Percentiles rank a stretch among this genome's conserved stretches.
Evolutionary conservation across 2,329 filamentous ascomycete genomes (phyloP).

Genomic region (Botryosphaeria dothidea): DNA sequence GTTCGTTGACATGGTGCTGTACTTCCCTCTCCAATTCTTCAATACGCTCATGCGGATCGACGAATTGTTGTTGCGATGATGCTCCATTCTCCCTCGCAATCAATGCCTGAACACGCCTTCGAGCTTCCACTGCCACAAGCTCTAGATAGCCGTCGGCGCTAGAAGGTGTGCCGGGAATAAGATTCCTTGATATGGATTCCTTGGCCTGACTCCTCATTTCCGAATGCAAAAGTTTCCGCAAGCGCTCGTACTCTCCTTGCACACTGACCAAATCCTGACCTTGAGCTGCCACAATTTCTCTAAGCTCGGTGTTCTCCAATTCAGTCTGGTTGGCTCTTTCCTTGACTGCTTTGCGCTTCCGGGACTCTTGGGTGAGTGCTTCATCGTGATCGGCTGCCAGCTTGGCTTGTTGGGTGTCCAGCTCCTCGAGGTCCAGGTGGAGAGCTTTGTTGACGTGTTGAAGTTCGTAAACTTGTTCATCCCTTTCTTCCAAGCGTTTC

Average conservation of each 20-base stretch:
- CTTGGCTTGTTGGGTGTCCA: constrained; percentile 29
- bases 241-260: constrained; percentile 41
- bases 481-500: not conserved
- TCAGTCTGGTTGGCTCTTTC: constrained; percentile 31
- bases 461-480: constrained; percentile 24
- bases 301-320: constrained; percentile 26
- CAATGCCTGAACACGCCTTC: constrained; percentile 30
- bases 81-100: constrained; percentile 23
- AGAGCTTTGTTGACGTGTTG: constrained; percentile 27
- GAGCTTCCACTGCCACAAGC: constrained; percentile 35
- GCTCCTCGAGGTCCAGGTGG: constrained; percentile 24
- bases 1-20: constrained; percentile 48
- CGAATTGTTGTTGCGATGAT: not conserved
- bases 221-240: constrained; percentile 41
- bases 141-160: constrained; percentile 37
- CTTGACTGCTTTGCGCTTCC: constrained; percentile 32
- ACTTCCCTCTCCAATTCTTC: constrained; percentile 41
- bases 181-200: constrained; percentile 31
- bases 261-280: constrained; percentile 30
- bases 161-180: constrained; percentile 25
- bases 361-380: constrained; percentile 27
- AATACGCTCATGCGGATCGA: constrained; percentile 24
- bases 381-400: constrained; percentile 9
- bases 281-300: constrained; percentile 30
- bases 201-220: constrained; percentile 43